phyloP scores from a whole-genome alignment of 225 moss, liverwort and hornwort species.

The Takakia lepidozioides region DNA sequence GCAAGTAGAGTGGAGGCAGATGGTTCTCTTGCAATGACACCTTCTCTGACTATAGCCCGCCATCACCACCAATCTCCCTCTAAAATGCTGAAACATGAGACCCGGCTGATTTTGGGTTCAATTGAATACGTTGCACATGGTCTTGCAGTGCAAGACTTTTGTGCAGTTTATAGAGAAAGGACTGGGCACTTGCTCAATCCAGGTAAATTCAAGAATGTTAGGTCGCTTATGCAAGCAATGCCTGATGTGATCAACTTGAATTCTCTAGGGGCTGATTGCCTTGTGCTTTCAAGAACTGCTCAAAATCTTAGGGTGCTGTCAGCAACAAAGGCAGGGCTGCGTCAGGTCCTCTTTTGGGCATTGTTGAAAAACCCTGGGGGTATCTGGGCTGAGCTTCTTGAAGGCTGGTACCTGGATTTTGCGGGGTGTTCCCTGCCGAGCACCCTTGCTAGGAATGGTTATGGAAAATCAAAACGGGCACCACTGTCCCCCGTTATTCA shows the following conservation, averaged over 20 bases:
- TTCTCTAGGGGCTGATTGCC: conserved; percentile 5
- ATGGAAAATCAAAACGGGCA: conserved; percentile 39
- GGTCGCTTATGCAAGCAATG: conserved; percentile 46
- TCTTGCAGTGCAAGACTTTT: conserved; percentile 24
- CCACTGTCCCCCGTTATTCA: conserved; percentile 41
- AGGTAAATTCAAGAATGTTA: conserved; percentile 37
- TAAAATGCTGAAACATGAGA: conserved; percentile 34
- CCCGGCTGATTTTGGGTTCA: conserved; percentile 29
- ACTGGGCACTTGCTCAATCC: conserved; percentile 32
- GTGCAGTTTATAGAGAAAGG: conserved; percentile 24
- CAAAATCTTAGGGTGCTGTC: conserved; percentile 65
- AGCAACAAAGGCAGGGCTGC: conserved; percentile 42
- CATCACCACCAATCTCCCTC: conserved; percentile 4
- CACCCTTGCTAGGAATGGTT: conserved; percentile 59
- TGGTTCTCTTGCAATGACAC: too few species aligned
- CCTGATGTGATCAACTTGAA: conserved; percentile 49
- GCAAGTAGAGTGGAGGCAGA: too few species aligned
- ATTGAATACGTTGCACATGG: conserved; percentile 24
- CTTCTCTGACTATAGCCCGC: too few species aligned
- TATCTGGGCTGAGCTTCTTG: conserved; percentile 76
- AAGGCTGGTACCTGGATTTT: conserved; percentile 84
- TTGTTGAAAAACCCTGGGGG: conserved; percentile 61
- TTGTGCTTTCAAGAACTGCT: conserved; percentile 29
- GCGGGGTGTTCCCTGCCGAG: conserved; percentile 55
- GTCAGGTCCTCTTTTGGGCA: conserved; percentile 79